Percentiles rank a stretch among this genome's conserved stretches.
These are phyloP conservation scores for Aspergillus mulundensis DNA, from an alignment of 495 filamentous ascomycete genomes.

Conservation along the genomic window DNA sequence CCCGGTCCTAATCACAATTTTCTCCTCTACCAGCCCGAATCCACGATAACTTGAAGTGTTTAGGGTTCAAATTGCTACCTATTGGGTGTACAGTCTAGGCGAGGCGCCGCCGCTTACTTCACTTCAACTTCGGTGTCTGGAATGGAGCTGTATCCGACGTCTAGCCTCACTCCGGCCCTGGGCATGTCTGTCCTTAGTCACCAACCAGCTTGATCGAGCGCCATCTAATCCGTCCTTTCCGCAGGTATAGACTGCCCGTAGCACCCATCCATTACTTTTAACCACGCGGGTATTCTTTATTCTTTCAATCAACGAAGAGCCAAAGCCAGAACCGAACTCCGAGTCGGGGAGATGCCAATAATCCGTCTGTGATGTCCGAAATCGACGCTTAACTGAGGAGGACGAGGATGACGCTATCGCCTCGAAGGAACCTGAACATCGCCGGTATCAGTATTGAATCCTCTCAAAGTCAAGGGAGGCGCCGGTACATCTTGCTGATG, in stretches of 20 bases:
- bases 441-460: slow-evolving; percentile 20
- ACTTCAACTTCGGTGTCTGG: background rate
- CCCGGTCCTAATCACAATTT: too few species aligned
- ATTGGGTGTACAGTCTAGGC: background rate
- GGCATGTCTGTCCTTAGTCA: background rate
- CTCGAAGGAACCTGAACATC: slow-evolving; percentile 12
- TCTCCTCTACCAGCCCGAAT: too few species aligned
- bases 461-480: slow-evolving; percentile 39
- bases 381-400: slow-evolving; percentile 8
- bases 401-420: slow-evolving; percentile 14
- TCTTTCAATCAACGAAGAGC: slow-evolving; percentile 6
- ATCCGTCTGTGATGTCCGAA: background rate
- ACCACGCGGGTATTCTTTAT: background rate
- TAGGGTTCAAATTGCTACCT: slow-evolving; percentile 4
- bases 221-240: background rate
- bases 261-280: background rate
- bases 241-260: background rate
- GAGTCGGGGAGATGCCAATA: slow-evolving; percentile 6
- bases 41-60: background rate
- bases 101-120: background rate
- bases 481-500: slow-evolving; percentile 89
- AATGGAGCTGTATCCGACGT: background rate
- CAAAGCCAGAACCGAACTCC: slow-evolving; percentile 9
- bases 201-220: background rate
- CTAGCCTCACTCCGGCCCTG: background rate